Percentiles rank a stretch among this genome's conserved stretches.
Evolutionary conservation across 768 basidiomycete species (phyloP).

Genomic region (Rhodotorula taiwanensis): DNA sequence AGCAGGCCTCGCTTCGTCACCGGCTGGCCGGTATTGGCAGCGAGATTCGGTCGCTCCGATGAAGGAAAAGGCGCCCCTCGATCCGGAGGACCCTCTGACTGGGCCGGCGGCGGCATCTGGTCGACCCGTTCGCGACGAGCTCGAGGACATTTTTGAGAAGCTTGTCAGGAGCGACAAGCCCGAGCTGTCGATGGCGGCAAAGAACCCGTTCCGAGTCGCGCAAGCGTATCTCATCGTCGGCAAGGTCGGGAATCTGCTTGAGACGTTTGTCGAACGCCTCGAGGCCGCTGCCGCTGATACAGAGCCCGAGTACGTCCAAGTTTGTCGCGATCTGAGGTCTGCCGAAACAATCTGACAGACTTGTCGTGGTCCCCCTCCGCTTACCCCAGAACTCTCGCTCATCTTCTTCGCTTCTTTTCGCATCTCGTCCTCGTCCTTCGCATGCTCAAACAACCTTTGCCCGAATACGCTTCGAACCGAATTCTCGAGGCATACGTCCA

Average conservation of each 20-base stretch:
- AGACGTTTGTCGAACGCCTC: conserved; percentile 49
- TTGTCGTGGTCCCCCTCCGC: too few species aligned
- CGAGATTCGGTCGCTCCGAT: conserved; percentile 13
- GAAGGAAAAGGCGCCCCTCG: conserved; percentile 4
- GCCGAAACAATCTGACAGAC: too few species aligned
- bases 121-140: conserved; percentile 31
- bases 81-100: conserved; percentile 29
- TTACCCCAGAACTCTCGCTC: conserved; percentile 35
- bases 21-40: conserved; percentile 22
- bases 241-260: conserved; percentile 57
- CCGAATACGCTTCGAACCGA: conserved; percentile 65
- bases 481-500: conserved; percentile 83
- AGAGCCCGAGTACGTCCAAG: conserved; percentile 45
- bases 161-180: conserved; percentile 41
- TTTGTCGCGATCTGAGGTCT: too few species aligned
- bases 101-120: not conserved
- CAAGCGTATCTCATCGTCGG: conserved; percentile 47
- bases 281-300: conserved; percentile 39
- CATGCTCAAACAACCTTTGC: conserved; percentile 59
- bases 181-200: conserved; percentile 37
- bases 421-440: conserved; percentile 84
- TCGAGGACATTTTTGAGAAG: conserved; percentile 45
- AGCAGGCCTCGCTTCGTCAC: conserved; percentile 51
- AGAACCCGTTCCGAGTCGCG: conserved; percentile 45
- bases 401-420: conserved; percentile 66